Percentiles rank a stretch among this genome's conserved stretches.
phyloP scores from a whole-genome alignment of 169 alveolate genomes.

The Plasmodium vinckei region DNA sequence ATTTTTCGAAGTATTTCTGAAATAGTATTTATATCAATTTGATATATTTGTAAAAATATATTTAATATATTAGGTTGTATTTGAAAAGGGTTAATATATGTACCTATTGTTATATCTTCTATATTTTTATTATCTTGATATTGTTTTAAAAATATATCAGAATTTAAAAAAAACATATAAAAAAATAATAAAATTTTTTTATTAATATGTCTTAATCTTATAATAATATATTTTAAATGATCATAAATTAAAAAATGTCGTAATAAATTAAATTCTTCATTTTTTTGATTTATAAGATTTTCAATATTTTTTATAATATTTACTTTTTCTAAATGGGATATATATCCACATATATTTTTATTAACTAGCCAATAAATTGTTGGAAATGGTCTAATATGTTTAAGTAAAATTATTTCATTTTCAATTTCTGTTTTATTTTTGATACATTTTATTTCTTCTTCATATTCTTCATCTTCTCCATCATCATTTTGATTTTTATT shows the following conservation, averaged over 20 bases:
- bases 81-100: conserved; percentile 22
- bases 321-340: conserved; percentile 83
- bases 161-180: conserved; percentile 41
- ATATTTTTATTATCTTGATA: not conserved
- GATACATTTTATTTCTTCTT: conserved; percentile 21
- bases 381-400: conserved; percentile 83
- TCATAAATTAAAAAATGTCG: conserved; percentile 59
- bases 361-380: conserved; percentile 83
- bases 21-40: conserved; percentile 6
- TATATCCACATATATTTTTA: conserved; percentile 75
- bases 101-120: not conserved
- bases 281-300: conserved; percentile 41
- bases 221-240: conserved; percentile 60
- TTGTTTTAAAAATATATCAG: conserved; percentile 22
- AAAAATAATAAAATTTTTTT: conserved; percentile 45
- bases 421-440: conserved; percentile 30
- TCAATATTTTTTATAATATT: conserved; percentile 80
- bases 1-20: conserved; percentile 76
- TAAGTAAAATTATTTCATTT: conserved; percentile 45
- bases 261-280: conserved; percentile 42
- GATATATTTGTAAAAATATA: conserved; percentile 11
- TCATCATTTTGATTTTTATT: not conserved
- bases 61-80: conserved; percentile 10
- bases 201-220: conserved; percentile 50
- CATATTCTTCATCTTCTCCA: not conserved